A percentile compares a stretch with the other conserved stretches of the same genome.
phyloP scores from a whole-genome alignment of 2,329 filamentous ascomycete species.

The Beauveria medogensis region DNA sequence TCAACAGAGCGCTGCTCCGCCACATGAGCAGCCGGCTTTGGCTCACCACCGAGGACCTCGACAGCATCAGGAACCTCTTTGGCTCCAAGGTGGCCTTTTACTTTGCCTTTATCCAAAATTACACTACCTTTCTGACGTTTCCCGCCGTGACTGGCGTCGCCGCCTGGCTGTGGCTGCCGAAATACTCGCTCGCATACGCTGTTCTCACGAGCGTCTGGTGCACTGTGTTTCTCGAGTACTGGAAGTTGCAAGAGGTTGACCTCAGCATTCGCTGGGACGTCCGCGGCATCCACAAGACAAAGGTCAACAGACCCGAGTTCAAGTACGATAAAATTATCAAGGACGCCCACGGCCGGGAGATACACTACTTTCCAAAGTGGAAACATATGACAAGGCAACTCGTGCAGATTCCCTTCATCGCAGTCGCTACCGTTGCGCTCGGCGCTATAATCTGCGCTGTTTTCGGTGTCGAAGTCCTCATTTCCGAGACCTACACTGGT shows the following conservation, averaged over 20 bases:
- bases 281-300: conserved; percentile 57
- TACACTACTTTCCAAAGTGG: conserved; percentile 54
- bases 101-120: conserved; percentile 74
- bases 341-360: conserved; percentile 56
- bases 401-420: conserved; percentile 60
- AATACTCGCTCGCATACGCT: conserved; percentile 64
- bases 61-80: conserved; percentile 53
- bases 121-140: conserved; percentile 62
- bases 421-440: conserved; percentile 48
- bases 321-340: conserved; percentile 51
- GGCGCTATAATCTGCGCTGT: conserved; percentile 60
- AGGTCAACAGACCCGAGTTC: conserved; percentile 58
- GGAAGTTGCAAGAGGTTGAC: conserved; percentile 69
- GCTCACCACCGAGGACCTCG: conserved; percentile 42
- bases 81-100: conserved; percentile 67
- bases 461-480: conserved; percentile 67
- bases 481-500: conserved; percentile 65
- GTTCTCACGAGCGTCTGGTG: conserved; percentile 61
- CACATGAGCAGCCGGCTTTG: conserved; percentile 47
- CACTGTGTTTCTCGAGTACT: conserved; percentile 68
- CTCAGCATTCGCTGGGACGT: conserved; percentile 67
- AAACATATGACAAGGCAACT: conserved; percentile 59
- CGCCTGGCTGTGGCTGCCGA: conserved; percentile 59
- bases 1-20: conserved; percentile 49
- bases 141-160: conserved; percentile 61